These are phyloP conservation scores for Malassezia dermatis DNA, from an alignment of 1,284 basidiomycete genomes.

Conservation along the genomic window DNA sequence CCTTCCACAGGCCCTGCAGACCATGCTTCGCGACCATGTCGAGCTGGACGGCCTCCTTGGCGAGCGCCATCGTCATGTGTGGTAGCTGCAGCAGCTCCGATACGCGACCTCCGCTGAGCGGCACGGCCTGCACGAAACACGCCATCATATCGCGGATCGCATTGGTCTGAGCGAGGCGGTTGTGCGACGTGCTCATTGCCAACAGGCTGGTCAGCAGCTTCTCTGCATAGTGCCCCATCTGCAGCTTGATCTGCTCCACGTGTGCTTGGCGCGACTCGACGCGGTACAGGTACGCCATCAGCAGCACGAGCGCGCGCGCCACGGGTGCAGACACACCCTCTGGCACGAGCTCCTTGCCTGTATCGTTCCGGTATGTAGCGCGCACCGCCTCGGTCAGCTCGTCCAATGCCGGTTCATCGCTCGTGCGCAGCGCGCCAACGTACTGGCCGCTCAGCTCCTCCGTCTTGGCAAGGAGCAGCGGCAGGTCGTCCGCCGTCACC, in stretches of 20 bases:
- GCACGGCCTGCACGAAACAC: conserved; percentile 72
- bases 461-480: conserved; percentile 64
- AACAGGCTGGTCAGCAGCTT: conserved; percentile 68
- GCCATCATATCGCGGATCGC: conserved; percentile 72
- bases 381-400: conserved; percentile 53
- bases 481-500: conserved; percentile 62
- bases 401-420: conserved; percentile 26
- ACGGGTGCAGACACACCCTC: conserved; percentile 15
- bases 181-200: conserved; percentile 72
- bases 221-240: conserved; percentile 29
- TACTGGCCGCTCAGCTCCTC: conserved; percentile 57
- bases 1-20: conserved; percentile 42
- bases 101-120: conserved; percentile 22
- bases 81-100: conserved; percentile 42
- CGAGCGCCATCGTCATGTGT: conserved; percentile 25
- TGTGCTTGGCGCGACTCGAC: conserved; percentile 24
- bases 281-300: conserved; percentile 79
- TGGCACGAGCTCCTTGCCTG: background rate
- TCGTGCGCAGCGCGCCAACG: conserved; percentile 48
- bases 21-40: conserved; percentile 28
- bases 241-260: conserved; percentile 24
- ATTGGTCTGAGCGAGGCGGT: conserved; percentile 77
- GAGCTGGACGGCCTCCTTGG: conserved; percentile 18
- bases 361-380: background rate
- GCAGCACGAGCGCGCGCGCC: conserved; percentile 50